A percentile compares a stretch with the other conserved stretches of the same genome.
Evolutionary conservation across 805 yeast species (phyloP).

Genomic region (Kazachstania taianensis): DNA sequence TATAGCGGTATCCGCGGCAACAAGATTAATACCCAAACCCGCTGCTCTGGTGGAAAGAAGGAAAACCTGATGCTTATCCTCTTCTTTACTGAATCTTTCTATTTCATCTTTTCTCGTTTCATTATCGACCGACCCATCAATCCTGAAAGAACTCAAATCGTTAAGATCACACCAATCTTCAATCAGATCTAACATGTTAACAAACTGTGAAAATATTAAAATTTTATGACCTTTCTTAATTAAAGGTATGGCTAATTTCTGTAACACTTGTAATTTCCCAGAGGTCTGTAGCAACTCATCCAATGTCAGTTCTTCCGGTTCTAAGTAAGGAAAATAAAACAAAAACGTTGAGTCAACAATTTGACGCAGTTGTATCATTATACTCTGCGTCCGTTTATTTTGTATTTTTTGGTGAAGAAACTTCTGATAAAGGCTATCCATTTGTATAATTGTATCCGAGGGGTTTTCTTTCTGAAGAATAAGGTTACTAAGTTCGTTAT

Average conservation of each 20-base stretch:
- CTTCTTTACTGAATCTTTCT: conserved; percentile 32
- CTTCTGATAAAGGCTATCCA: conserved; percentile 24
- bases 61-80: conserved; percentile 40
- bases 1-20: conserved; percentile 82
- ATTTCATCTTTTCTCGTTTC: conserved; percentile 58
- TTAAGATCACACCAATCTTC: conserved; percentile 60
- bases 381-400: conserved; percentile 48
- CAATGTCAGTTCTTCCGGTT: conserved; percentile 33
- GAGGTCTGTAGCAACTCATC: conserved; percentile 43
- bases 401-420: conserved; percentile 34
- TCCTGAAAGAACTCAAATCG: conserved; percentile 40
- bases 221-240: conserved; percentile 50
- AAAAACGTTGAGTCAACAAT: conserved; percentile 80
- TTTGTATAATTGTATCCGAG: conserved; percentile 10
- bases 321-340: conserved; percentile 66
- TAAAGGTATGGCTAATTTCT: conserved; percentile 49
- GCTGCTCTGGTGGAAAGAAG: conserved; percentile 88
- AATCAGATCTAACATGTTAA: conserved; percentile 68
- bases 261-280: conserved; percentile 61
- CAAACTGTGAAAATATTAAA: conserved; percentile 79
- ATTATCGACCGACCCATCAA: conserved; percentile 70
- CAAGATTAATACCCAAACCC: conserved; percentile 81
- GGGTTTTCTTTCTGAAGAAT: conserved; percentile 1
- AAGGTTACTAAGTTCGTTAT: neutral
- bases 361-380: conserved; percentile 75